phyloP scores from a whole-genome alignment of 257 asterid species.

The Primulina huaijiensis region DNA sequence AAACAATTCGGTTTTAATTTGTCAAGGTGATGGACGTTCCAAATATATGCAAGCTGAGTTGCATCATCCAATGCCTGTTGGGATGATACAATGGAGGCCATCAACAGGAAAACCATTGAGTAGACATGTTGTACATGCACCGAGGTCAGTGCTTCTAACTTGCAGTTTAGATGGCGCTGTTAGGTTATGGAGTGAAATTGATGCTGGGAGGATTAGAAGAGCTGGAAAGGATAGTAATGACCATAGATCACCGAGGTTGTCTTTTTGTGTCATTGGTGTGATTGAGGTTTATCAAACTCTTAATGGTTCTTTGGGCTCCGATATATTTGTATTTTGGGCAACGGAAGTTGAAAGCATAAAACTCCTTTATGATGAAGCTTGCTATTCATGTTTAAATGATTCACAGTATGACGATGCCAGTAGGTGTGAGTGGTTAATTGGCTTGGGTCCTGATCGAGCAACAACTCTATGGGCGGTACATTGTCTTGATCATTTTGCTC shows the following conservation, averaged over 20 bases:
- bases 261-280: constrained; percentile 71
- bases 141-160: constrained; percentile 68
- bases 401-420: constrained; percentile 58
- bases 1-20: constrained; percentile 51
- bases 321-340: constrained; percentile 75
- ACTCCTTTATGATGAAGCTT: constrained; percentile 40
- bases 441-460: constrained; percentile 61
- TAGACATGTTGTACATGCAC: constrained; percentile 42
- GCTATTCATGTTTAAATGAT: constrained; percentile 48
- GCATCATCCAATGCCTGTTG: constrained; percentile 75
- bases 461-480: constrained; percentile 79
- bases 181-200: constrained; percentile 91
- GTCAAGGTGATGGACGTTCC: constrained; percentile 46
- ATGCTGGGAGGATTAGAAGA: constrained; percentile 71
- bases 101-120: constrained; percentile 50
- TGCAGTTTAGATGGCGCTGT: constrained; percentile 87
- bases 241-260: constrained; percentile 43
- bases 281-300: constrained; percentile 75
- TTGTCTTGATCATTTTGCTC: constrained; percentile 90
- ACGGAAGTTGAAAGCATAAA: constrained; percentile 57
- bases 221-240: constrained; percentile 61
- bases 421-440: constrained; percentile 90
- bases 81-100: constrained; percentile 95
- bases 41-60: constrained; percentile 50
- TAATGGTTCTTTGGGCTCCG: constrained; percentile 61